A percentile compares a stretch with the other conserved stretches of the same genome.
Evolutionary conservation across 1,284 basidiomycete genomes (phyloP).

Genomic region (Boletus subluridellus): DNA sequence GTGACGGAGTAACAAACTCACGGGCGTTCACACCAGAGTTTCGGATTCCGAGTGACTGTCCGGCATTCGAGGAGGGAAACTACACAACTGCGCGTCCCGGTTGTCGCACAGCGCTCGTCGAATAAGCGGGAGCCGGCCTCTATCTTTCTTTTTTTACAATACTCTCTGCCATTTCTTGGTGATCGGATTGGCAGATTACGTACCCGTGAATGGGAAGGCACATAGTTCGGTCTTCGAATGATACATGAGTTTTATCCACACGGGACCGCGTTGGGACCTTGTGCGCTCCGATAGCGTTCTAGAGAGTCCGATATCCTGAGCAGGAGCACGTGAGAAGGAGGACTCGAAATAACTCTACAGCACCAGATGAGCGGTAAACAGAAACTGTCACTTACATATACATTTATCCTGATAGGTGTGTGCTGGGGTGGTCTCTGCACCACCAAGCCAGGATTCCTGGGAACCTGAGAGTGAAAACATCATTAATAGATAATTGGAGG

Average conservation of each 20-base stretch:
- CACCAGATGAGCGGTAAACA: neutral
- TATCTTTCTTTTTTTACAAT: conserved; percentile 1
- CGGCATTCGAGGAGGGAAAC: conserved; percentile 2
- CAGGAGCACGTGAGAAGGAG: conserved; percentile 4
- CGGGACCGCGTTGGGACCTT: neutral
- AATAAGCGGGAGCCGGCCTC: conserved; percentile 15
- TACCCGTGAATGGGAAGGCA: neutral
- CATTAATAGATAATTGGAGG: neutral
- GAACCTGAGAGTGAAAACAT: conserved; percentile 5
- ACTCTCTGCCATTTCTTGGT: neutral
- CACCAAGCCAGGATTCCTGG: conserved; percentile 1
- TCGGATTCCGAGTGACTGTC: conserved; percentile 11
- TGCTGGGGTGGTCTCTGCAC: neutral
- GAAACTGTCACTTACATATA: conserved; percentile 14
- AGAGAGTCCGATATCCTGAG: neutral
- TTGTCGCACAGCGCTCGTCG: conserved; percentile 4
- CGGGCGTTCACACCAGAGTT: conserved; percentile 11
- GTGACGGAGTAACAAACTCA: conserved; percentile 8
- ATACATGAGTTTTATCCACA: neutral
- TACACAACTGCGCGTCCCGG: neutral
- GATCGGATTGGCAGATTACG: neutral
- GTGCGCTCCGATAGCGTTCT: conserved; percentile 9
- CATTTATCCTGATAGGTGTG: conserved; percentile 11
- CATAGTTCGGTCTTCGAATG: neutral
- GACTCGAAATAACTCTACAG: conserved; percentile 17